A percentile compares a stretch with the other conserved stretches of the same genome.
Evolutionary conservation across 2,329 filamentous ascomycete species (phyloP).

Genomic region (Scopulariopsis brevicaulis): DNA sequence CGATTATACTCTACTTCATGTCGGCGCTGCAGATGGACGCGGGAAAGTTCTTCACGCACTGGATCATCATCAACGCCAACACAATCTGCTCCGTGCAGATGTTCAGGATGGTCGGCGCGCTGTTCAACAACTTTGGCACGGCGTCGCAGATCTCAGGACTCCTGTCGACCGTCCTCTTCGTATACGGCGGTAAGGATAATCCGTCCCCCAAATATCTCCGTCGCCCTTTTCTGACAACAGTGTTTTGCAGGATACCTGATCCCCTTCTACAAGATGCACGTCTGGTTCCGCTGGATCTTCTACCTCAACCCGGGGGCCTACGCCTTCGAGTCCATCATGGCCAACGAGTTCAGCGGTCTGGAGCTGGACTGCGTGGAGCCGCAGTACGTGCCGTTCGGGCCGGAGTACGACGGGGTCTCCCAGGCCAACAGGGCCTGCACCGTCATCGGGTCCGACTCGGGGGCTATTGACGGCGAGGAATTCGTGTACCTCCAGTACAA

Average conservation of each 20-base stretch:
- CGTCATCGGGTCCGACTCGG: conserved; percentile 33
- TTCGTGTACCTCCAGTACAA: conserved; percentile 42
- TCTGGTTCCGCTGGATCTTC: conserved; percentile 43
- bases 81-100: conserved; percentile 52
- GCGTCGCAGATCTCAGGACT: conserved; percentile 15
- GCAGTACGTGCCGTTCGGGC: conserved; percentile 44
- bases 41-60: conserved; percentile 47
- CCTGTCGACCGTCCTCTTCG: conserved; percentile 15
- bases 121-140: conserved; percentile 36
- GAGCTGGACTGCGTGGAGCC: conserved; percentile 45
- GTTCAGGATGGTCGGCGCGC: conserved; percentile 54
- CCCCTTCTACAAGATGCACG: conserved; percentile 30
- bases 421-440: conserved; percentile 40
- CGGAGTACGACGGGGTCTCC: conserved; percentile 16
- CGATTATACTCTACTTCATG: conserved; percentile 22
- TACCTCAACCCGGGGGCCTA: conserved; percentile 42
- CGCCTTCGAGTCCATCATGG: conserved; percentile 54
- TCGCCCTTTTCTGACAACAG: neutral
- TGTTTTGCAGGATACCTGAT: conserved; percentile 22
- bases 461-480: conserved; percentile 36
- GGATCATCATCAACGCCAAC: conserved; percentile 46
- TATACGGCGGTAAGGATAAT: conserved; percentile 13
- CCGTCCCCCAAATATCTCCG: no score
- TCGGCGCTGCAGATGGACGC: conserved; percentile 14
- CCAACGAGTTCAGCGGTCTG: conserved; percentile 50